A percentile compares a stretch with the other conserved stretches of the same genome.
Conservation (phyloP, 2,329 filamentous ascomycete genomes). For the Graphilbum fragrans region DNA sequence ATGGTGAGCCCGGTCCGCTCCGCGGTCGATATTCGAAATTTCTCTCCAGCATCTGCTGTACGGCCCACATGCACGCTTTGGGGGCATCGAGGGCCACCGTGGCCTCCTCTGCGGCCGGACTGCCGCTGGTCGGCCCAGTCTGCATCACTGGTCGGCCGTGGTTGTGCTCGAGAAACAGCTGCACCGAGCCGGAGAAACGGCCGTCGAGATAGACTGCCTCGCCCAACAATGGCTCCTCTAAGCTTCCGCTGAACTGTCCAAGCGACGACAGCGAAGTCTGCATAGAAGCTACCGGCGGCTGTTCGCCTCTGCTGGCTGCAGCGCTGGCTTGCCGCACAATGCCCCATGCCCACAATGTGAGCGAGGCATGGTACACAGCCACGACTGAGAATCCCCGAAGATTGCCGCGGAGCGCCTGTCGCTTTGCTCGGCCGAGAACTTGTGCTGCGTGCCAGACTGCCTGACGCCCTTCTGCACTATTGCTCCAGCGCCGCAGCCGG, state of each 20-base stretch:
- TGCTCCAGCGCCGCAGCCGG: conserved; percentile 34
- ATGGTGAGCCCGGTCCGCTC: no score
- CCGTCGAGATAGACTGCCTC: conserved; percentile 43
- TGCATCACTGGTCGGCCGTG: conserved; percentile 27
- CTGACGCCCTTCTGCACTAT: conserved; percentile 26
- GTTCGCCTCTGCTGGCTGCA: conserved; percentile 7
- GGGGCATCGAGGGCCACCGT: conserved; percentile 40
- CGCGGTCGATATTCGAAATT: no score
- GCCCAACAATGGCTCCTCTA: no score
- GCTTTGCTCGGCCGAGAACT: conserved; percentile 17
- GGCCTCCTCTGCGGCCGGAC: conserved; percentile 14
- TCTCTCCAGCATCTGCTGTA: conserved; percentile 42
- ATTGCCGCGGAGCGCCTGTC: conserved; percentile 19
- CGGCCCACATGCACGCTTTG: conserved; percentile 44
- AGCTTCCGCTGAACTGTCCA: no score
- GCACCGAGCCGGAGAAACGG: conserved; percentile 35
- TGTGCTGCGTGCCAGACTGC: conserved; percentile 1
- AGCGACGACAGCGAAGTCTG: no score
- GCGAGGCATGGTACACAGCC: conserved; percentile 52
- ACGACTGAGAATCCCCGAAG: conserved; percentile 56
- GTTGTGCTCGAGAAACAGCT: conserved; percentile 42
- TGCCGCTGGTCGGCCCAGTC: conserved; percentile 9
- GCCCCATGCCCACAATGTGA: conserved; percentile 59
- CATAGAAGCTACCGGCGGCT: no score
- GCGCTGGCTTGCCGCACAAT: conserved; percentile 36